Evolutionary conservation across 108 stramenopile species (phyloP), one percentile per base, ranked within the genome.

Genomic region (Skeletonema tropicum): DNA sequence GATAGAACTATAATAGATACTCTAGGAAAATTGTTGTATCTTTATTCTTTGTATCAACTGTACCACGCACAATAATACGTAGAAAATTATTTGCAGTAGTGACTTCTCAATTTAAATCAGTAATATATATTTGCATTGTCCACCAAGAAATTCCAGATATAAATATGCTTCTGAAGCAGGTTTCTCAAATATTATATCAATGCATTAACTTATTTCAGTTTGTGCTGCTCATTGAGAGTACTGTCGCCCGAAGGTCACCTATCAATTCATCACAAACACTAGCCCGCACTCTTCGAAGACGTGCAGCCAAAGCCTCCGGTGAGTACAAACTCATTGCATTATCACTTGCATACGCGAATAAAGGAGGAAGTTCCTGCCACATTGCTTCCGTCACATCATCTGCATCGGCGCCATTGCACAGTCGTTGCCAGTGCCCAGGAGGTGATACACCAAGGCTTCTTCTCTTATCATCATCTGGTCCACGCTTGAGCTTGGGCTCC

Each of bases 291-390:
- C 26, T n/a, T 6, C 60, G 21, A 15, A 61, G 36, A n/a, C 60
- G 60, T 35, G 26, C 26, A 35, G 60, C 21, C 60, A 61, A 35
- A 32, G 60, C 21, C 29, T 32, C 60, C 6, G 60, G 60, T 1
- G 36, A 32, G 21, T 61, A 61, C 25, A 38, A 35, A 6, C 60
- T 15, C 60, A 61, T 61, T 35, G 60, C 60, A 32, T 35, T 31
- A 38, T 32, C 38, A 17, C 30, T 35, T 17, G 4, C 60, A 17
- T 35, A 61, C 8, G 60, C 26, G 30, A 61, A 61, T 31, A 35
- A 61, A 32, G 31, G 60, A n/a, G 60, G 60, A n/a, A 61, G 38
- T 35, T 61, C 60, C 8, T 61, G 60, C 60, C 60, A 61, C 60
- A 61, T 32, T 35, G 60, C 60, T 17, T 61, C 60, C 7, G 60